Percentiles rank a stretch among this genome's conserved stretches.
Conservation (phyloP, 1,284 basidiomycete species). For the Ceratobasidium sp. region DNA sequence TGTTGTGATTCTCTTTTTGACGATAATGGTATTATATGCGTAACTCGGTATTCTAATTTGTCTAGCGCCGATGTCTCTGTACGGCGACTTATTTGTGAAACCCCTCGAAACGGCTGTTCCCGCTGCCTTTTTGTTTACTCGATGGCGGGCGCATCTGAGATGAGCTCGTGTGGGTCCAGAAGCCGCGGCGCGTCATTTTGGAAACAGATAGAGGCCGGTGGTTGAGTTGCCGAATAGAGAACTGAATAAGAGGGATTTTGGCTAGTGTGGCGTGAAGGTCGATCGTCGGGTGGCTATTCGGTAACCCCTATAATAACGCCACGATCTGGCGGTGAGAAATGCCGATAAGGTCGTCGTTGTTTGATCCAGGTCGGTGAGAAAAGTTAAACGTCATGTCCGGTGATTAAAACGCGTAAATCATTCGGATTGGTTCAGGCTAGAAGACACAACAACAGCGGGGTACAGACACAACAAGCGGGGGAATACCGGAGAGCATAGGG, state of each 20-base stretch:
- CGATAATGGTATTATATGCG: neutral
- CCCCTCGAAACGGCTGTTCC: neutral
- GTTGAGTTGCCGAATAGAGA: neutral
- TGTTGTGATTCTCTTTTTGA: neutral
- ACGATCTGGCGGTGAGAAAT: no score
- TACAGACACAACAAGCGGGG: neutral
- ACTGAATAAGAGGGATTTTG: neutral
- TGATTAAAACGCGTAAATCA: neutral
- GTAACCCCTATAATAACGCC: no score
- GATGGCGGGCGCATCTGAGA: conserved; percentile 4
- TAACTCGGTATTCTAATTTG: neutral
- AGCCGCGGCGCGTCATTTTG: neutral
- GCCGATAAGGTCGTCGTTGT: no score
- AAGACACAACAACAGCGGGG: neutral
- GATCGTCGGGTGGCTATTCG: neutral
- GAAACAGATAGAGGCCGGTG: neutral
- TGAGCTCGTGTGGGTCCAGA: conserved; percentile 4
- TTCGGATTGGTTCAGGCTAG: neutral
- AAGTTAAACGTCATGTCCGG: neutral
- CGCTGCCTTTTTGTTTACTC: neutral
- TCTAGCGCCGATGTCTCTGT: neutral
- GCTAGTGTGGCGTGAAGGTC: neutral
- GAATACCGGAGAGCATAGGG: neutral
- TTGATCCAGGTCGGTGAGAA: neutral
- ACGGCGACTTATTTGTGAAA: no score